Base-by-base conservation (phyloP, 2,329 filamentous ascomycete species). In the Fusarium marasasianum region DNA sequence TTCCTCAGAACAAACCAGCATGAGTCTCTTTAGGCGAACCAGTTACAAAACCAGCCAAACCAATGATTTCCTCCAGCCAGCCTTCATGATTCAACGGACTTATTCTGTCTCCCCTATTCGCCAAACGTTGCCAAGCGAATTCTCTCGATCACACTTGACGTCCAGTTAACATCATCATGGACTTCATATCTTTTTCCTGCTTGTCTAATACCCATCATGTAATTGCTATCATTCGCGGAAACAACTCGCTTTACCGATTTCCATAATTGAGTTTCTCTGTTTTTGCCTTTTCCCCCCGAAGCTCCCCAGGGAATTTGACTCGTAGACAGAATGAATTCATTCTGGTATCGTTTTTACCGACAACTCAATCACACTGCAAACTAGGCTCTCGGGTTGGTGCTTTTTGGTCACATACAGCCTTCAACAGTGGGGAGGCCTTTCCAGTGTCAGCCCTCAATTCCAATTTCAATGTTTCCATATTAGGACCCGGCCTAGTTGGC, bases 131-230 rank as follows among this genome's bases (percentile, higher is more conserved):
- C 72, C 74, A 74, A 75, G 67, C 50, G 22, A 59, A 60, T 59
- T 41, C 54, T 35, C 37, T 38, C 51, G 68, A 73, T 59, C 69
- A 67, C 68, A 45, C 68, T 71, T 69, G 53, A 68, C 69, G 54
- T 67, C 69, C 64, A 63, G 66, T 75, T 78, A 74, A 77, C 69
- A 76, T 78, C 76, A 78, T 73, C 68, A 64, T 76, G 72, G 68
- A 67, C 74, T 57, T 63, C 60, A 57, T 48, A 55, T 53, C 66
- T 35, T 55, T 50, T 40, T 51, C 22, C 40, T 48, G 31, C 29
- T n/a, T 65, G 41, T 40, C 56, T 47, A 48, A 38, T 48, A 59
- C 67, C 67, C 50, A 59, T 61, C 62, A 29, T 37, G 31, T 55
- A 47, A 44, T 51, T 37, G 31, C 50, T 51, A 33, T 51, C 33